Evolutionary conservation across 306 rosid genomes (phyloP).

Genomic region (Prunus padus): DNA sequence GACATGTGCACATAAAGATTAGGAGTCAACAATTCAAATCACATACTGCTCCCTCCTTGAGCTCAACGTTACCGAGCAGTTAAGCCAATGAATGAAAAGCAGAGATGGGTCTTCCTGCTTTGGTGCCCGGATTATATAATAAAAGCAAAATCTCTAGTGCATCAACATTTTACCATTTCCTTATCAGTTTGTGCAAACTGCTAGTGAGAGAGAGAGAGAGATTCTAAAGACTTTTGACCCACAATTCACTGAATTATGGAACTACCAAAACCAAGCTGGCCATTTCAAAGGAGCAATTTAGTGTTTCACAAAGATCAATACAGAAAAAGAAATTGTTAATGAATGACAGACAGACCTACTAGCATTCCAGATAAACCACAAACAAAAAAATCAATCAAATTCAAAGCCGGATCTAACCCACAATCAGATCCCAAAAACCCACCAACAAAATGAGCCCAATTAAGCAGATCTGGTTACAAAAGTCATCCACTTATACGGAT

Average conservation of each 20-base stretch:
- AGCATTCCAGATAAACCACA: constrained; percentile 27
- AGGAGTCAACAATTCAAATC: not conserved
- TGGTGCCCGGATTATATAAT: not conserved
- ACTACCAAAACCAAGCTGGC: not conserved
- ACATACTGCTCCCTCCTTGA: not conserved
- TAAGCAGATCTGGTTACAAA: constrained; percentile 21
- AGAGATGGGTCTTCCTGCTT: not conserved
- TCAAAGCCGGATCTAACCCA: constrained; percentile 13
- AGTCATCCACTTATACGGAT: not conserved
- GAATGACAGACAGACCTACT: constrained; percentile 24
- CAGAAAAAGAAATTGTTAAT: constrained; percentile 2
- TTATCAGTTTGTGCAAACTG: not conserved
- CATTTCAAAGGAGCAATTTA: not conserved
- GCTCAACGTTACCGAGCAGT: not conserved
- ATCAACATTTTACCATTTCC: not conserved
- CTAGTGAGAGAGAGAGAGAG: not conserved
- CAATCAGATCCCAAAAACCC: constrained; percentile 2
- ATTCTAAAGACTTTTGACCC: not conserved
- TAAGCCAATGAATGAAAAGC: not conserved
- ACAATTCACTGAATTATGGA: constrained; percentile 6
- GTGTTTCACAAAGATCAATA: constrained; percentile 6
- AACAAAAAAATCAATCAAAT: not conserved
- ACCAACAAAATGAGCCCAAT: constrained; percentile 3
- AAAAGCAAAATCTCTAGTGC: not conserved
- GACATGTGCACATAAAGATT: not conserved